Percentiles rank a stretch among this genome's conserved stretches.
These are phyloP conservation scores for Alternaria burnsii DNA, from an alignment of 2,329 filamentous ascomycete genomes.

Conservation along the genomic window DNA sequence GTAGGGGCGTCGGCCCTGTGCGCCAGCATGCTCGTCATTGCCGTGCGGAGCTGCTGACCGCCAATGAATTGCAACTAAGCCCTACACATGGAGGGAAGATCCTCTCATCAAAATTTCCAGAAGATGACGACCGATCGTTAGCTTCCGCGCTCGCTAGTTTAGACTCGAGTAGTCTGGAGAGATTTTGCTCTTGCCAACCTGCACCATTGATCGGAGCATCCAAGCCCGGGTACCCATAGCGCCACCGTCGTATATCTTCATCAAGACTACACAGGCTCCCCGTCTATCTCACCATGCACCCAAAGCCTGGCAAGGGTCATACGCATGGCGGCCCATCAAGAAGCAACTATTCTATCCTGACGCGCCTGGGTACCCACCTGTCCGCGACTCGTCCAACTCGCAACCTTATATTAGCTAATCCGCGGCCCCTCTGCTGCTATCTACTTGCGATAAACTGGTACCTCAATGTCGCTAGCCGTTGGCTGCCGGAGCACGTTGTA, in stretches of 20 bases:
- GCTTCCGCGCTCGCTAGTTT: slow-evolving; percentile 10
- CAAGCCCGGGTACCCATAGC: background rate
- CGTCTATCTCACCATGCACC: background rate
- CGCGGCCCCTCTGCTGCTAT: slow-evolving; percentile 4
- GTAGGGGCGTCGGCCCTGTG: background rate
- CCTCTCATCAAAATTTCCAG: slow-evolving; percentile 12
- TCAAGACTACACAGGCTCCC: background rate
- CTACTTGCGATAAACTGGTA: slow-evolving; percentile 8
- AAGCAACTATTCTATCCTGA: background rate
- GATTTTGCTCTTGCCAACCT: slow-evolving; percentile 9
- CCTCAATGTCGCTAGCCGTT: slow-evolving; percentile 8
- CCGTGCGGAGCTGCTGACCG: background rate
- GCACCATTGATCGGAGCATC: background rate
- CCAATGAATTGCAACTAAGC: background rate
- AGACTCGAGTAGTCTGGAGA: background rate
- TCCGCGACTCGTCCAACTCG: background rate
- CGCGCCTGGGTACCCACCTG: background rate
- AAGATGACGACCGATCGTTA: slow-evolving; percentile 11
- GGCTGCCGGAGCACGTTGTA: slow-evolving; percentile 11
- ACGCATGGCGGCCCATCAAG: background rate
- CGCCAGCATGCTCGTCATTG: slow-evolving; percentile 10
- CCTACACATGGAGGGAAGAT: slow-evolving; percentile 10
- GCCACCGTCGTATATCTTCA: background rate
- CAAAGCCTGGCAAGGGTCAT: background rate
- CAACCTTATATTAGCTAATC: slow-evolving; percentile 14